phyloP scores from a whole-genome alignment of 768 basidiomycete genomes.

The Cystofilobasidium ferigula region DNA sequence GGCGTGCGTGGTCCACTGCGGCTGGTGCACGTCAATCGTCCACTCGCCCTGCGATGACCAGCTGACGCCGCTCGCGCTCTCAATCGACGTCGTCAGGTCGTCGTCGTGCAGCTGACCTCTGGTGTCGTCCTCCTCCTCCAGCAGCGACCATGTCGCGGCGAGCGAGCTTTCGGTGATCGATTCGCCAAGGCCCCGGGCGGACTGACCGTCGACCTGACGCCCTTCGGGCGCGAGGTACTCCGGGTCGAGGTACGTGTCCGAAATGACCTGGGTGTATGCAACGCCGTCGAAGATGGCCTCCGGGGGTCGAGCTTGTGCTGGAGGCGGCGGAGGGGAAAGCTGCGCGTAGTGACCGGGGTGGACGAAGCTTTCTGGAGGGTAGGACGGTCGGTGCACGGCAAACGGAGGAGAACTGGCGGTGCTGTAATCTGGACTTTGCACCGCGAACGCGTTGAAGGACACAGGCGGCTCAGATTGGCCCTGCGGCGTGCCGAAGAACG shows the following conservation, averaged over 20 bases:
- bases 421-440: not conserved
- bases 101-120: not conserved
- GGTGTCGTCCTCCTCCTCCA: constrained; percentile 7
- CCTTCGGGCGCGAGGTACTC: not conserved
- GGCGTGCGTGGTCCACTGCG: not conserved
- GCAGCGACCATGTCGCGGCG: constrained; percentile 20
- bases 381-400: not conserved
- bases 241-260: not conserved
- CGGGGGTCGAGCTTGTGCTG: too few species aligned
- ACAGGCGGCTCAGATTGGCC: not conserved
- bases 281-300: not conserved
- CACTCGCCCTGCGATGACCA: not conserved
- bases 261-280: not conserved
- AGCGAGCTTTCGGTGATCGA: not conserved
- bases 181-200: not conserved
- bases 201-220: not conserved
- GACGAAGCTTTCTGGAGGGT: not conserved
- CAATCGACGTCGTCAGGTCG: not conserved
- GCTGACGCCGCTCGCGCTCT: not conserved
- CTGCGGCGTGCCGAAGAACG: not conserved
- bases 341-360: not conserved
- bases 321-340: not conserved
- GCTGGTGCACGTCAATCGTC: not conserved
- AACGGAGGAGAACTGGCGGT: not conserved
- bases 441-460: not conserved